A percentile compares a stretch with the other conserved stretches of the same genome.
phyloP scores from a whole-genome alignment of 495 filamentous ascomycete species.

The Aspergillus haitiensis region DNA sequence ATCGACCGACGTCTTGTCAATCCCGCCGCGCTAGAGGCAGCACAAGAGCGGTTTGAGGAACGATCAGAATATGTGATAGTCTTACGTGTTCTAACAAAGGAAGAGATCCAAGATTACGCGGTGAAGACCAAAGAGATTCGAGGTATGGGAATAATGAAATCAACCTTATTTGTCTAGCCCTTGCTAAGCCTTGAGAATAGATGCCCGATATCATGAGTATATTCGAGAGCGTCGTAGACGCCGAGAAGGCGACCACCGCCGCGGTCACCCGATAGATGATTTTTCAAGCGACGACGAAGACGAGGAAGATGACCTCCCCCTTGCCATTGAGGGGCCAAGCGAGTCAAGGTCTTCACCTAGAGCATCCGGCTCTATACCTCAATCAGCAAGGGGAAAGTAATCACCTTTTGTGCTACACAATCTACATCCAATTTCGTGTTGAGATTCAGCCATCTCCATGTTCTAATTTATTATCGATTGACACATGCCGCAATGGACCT shows the following conservation, averaged over 20 bases:
- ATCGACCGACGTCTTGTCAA: constrained; percentile 81
- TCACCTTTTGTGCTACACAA: not conserved
- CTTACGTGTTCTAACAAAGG: constrained; percentile 71
- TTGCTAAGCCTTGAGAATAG: constrained; percentile 27
- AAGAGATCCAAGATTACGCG: constrained; percentile 80
- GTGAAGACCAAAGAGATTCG: constrained; percentile 71
- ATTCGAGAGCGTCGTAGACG: constrained; percentile 36
- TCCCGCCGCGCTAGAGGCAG: constrained; percentile 72
- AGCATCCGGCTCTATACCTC: not conserved
- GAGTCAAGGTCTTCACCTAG: constrained; percentile 17
- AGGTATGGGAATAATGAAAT: constrained; percentile 49
- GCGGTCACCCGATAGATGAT: constrained; percentile 33
- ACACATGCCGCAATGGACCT: too few species aligned
- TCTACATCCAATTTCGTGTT: not conserved
- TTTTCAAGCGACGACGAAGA: constrained; percentile 46
- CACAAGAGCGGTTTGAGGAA: constrained; percentile 79
- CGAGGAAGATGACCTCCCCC: constrained; percentile 31
- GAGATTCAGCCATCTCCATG: too few species aligned
- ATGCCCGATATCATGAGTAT: constrained; percentile 39
- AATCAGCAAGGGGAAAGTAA: constrained; percentile 5
- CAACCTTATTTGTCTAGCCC: not conserved
- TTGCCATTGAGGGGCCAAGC: constrained; percentile 38
- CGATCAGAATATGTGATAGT: constrained; percentile 84
- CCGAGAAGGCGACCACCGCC: constrained; percentile 35
- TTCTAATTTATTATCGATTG: too few species aligned